These are phyloP conservation scores for Komagataella kurtzmanii DNA, from an alignment of 805 yeast genomes.

Conservation along the genomic window DNA sequence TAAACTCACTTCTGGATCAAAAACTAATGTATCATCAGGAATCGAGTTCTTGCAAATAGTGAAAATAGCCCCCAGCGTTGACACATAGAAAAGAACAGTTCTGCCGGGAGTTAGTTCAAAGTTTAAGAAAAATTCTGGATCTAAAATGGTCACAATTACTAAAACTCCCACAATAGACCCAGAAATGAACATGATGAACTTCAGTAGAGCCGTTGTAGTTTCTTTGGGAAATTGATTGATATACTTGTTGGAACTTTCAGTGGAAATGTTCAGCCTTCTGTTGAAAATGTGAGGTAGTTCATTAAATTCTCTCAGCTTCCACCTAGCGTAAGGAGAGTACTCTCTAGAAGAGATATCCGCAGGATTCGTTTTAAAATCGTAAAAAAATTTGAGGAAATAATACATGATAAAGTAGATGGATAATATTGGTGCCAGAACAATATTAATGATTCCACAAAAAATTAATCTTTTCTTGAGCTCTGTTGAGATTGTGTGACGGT, in stretches of 20 bases:
- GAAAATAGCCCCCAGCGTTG: slow-evolving; percentile 78
- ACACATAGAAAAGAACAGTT: slow-evolving; percentile 78
- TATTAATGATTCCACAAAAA: slow-evolving; percentile 77
- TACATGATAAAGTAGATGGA: slow-evolving; percentile 71
- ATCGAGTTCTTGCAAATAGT: slow-evolving; percentile 68
- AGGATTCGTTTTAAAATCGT: slow-evolving; percentile 85
- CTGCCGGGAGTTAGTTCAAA: slow-evolving; percentile 76
- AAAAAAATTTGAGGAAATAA: slow-evolving; percentile 83
- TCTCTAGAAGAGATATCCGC: slow-evolving; percentile 71
- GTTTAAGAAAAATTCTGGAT: slow-evolving; percentile 82
- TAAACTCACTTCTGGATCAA: slow-evolving; percentile 86
- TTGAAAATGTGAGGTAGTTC: slow-evolving; percentile 85
- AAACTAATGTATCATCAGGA: slow-evolving; percentile 49
- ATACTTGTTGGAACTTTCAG: slow-evolving; percentile 69
- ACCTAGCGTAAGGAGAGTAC: slow-evolving; percentile 87
- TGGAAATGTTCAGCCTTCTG: slow-evolving; percentile 63
- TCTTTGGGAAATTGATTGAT: slow-evolving; percentile 89
- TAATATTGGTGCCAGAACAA: slow-evolving; percentile 74
- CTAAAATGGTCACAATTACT: slow-evolving; percentile 63
- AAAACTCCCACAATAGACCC: slow-evolving; percentile 87
- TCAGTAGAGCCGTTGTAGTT: slow-evolving; percentile 36
- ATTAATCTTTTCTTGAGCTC: slow-evolving; percentile 72
- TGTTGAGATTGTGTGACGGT: slow-evolving; percentile 48
- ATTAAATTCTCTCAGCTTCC: slow-evolving; percentile 91
- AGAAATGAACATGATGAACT: slow-evolving; percentile 58